Conservation (phyloP, 768 basidiomycete genomes). For the Auricularia heimuer region DNA sequence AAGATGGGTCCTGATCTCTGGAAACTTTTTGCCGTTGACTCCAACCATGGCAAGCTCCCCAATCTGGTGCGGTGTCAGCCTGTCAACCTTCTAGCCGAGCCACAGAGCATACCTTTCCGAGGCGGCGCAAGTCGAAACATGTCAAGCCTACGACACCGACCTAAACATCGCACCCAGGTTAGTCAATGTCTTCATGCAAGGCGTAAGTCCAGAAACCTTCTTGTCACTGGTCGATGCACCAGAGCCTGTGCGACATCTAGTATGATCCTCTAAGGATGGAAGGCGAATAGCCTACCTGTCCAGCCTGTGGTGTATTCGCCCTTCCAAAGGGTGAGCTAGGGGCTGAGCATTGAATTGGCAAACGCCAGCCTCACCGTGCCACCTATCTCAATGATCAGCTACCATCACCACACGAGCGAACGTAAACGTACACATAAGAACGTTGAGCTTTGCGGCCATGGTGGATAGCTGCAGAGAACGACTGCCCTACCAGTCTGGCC, state of each 20-base stretch:
- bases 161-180: slow-evolving; percentile 34
- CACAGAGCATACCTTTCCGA: slow-evolving; percentile 50
- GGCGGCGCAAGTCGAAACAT: slow-evolving; percentile 77
- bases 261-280: not conserved
- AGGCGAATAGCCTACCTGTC: slow-evolving; percentile 37
- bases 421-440: slow-evolving; percentile 61
- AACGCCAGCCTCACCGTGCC: slow-evolving; percentile 29
- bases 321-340: slow-evolving; percentile 20
- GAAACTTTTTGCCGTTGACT: slow-evolving; percentile 80
- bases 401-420: not conserved
- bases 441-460: slow-evolving; percentile 41
- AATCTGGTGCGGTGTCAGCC: slow-evolving; percentile 33
- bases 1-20: slow-evolving; percentile 73
- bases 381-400: slow-evolving; percentile 27
- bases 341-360: not conserved
- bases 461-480: not conserved
- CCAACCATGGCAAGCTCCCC: slow-evolving; percentile 79
- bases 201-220: slow-evolving; percentile 43
- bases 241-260: slow-evolving; percentile 20
- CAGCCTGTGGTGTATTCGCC: slow-evolving; percentile 95
- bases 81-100: not conserved
- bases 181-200: not conserved
- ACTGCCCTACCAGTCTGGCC: not conserved
- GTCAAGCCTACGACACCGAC: slow-evolving; percentile 71
- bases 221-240: slow-evolving; percentile 95